phyloP scores from a whole-genome alignment of 495 filamentous ascomycete species.

The Umbilicaria muhlenbergii region DNA sequence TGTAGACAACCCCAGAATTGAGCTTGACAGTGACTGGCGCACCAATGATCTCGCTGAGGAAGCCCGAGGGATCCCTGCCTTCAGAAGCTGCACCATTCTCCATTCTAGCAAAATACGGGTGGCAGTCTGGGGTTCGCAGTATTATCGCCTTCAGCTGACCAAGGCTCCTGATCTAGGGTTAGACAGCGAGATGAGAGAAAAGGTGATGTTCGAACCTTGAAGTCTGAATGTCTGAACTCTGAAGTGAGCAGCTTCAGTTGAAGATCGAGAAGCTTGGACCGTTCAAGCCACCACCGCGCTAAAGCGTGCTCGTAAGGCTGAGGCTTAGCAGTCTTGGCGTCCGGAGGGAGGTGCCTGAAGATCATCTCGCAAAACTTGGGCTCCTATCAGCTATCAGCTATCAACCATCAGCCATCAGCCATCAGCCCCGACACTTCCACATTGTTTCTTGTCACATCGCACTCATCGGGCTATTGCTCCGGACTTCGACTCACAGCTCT shows the following conservation, averaged over 20 bases:
- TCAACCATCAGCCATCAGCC: too few relatives aligned
- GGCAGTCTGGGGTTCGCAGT: neutral
- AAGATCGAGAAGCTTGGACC: neutral
- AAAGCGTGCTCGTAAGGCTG: neutral
- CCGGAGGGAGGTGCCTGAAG: too few relatives aligned
- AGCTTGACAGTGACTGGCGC: conserved; percentile 86
- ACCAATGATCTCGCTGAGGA: conserved; percentile 84
- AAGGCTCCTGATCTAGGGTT: neutral
- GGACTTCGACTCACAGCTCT: neutral
- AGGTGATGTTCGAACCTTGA: neutral
- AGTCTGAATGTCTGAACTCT: too few relatives aligned
- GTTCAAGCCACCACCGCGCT: neutral
- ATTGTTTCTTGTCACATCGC: neutral
- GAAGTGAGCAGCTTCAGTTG: too few relatives aligned
- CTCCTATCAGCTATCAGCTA: too few relatives aligned
- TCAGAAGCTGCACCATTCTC: conserved; percentile 55
- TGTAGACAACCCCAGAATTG: conserved; percentile 90
- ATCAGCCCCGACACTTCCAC: too few relatives aligned
- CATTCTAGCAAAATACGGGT: conserved; percentile 28
- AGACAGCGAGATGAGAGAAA: neutral
- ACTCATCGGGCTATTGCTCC: neutral
- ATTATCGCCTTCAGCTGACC: neutral
- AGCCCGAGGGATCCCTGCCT: conserved; percentile 77
- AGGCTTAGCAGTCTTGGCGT: neutral
- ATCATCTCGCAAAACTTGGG: neutral